These are phyloP conservation scores for Litchi chinensis DNA, from an alignment of 345 rosid genomes.

Conservation along the genomic window DNA sequence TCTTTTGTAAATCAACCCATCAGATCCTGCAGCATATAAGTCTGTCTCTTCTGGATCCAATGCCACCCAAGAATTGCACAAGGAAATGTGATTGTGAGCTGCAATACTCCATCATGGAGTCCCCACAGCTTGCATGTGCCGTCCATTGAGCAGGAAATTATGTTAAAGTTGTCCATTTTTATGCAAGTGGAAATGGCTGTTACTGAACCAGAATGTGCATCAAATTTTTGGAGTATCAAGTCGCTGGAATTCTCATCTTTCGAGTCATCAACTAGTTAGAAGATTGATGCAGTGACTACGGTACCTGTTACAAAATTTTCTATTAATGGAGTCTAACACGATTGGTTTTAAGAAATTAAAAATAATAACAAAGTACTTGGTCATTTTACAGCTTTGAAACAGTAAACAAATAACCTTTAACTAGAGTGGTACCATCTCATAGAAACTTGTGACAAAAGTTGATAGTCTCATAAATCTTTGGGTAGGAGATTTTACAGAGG, in stretches of 20 bases:
- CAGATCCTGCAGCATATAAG: slow-evolving; percentile 45
- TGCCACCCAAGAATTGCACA: slow-evolving; percentile 33
- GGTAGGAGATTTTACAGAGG: no score
- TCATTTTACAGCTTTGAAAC: no score
- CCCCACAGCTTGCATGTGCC: slow-evolving; percentile 45
- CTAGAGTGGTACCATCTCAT: no score
- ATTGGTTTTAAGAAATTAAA: no score
- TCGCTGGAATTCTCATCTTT: background rate
- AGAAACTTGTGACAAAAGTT: no score
- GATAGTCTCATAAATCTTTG: no score
- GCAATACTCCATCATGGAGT: slow-evolving; percentile 26
- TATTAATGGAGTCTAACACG: no score
- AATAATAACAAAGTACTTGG: no score
- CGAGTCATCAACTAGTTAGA: slow-evolving; percentile 31
- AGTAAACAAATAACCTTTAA: no score
- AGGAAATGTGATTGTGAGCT: slow-evolving; percentile 35
- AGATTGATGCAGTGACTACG: slow-evolving; percentile 32
- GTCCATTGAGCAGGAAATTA: slow-evolving; percentile 45
- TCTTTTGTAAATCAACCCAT: slow-evolving; percentile 45
- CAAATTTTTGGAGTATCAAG: slow-evolving; percentile 24
- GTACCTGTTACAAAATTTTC: no score
- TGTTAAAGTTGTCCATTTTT: slow-evolving; percentile 19
- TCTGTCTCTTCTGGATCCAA: slow-evolving; percentile 30
- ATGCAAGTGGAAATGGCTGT: slow-evolving; percentile 26
- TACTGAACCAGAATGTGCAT: slow-evolving; percentile 45